Evolutionary conservation across 192 early-diverging fungal genomes (phyloP).

Genomic region (Backusella tuberculispora): DNA sequence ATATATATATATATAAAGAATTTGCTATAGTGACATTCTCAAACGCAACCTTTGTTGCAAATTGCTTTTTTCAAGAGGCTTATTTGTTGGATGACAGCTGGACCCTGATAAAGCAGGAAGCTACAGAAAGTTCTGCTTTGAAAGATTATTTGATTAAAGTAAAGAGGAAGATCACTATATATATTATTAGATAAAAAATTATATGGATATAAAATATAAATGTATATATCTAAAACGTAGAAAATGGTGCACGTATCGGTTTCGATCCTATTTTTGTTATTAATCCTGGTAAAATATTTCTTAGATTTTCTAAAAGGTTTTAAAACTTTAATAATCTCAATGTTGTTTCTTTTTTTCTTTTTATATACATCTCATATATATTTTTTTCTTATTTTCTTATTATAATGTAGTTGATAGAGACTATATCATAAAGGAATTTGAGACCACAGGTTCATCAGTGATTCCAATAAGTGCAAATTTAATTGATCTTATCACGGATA

Average conservation of each 20-base stretch:
- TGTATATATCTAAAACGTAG: background rate
- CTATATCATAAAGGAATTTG: background rate
- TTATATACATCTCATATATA: background rate
- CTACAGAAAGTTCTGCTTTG: background rate
- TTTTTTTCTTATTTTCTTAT: background rate
- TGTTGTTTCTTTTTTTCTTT: background rate
- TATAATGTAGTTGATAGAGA: no score
- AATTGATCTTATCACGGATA: background rate
- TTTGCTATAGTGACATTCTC: no score
- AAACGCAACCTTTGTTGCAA: no score
- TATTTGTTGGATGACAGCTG: no score
- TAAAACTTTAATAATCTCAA: no score
- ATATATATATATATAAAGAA: no score
- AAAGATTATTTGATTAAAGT: background rate
- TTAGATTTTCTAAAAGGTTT: background rate
- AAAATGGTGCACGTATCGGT: background rate
- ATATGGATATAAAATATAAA: background rate
- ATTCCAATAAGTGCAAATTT: background rate
- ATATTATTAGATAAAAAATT: background rate
- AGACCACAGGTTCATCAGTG: background rate
- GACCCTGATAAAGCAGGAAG: no score
- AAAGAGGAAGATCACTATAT: background rate
- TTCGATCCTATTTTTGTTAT: background rate
- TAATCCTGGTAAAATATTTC: background rate
- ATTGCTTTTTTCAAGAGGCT: no score